Percentiles rank a stretch among this genome's conserved stretches.
Evolutionary conservation across 2,329 filamentous ascomycete genomes (phyloP).

Genomic region (Aspergillus sp.): DNA sequence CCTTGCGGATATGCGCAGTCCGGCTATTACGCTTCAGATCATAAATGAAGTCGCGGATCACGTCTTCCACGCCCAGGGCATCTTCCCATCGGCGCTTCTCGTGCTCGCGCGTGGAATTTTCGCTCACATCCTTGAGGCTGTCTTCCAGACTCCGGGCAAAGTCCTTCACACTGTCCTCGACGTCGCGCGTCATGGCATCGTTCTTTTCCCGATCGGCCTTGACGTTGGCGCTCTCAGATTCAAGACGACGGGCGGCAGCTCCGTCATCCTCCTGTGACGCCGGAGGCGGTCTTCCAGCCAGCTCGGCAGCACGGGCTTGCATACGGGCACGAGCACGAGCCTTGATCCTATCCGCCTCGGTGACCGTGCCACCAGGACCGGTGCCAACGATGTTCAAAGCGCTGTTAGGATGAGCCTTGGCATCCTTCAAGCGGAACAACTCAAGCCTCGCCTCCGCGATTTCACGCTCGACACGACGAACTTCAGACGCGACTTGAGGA

Average conservation of each 20-base stretch:
- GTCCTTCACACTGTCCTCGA: slow-evolving; percentile 91
- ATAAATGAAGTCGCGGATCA: slow-evolving; percentile 96
- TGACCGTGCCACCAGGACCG: slow-evolving; percentile 84
- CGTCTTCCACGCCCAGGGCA: slow-evolving; percentile 90
- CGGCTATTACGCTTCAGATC: slow-evolving; percentile 87
- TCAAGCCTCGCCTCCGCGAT: slow-evolving; percentile 91
- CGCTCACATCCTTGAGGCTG: slow-evolving; percentile 75
- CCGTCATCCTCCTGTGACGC: slow-evolving; percentile 68
- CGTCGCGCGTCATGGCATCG: slow-evolving; percentile 93
- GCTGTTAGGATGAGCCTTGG: slow-evolving; percentile 83
- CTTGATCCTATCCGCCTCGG: slow-evolving; percentile 91
- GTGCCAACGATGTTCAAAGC: slow-evolving; percentile 83
- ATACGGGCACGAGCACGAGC: slow-evolving; percentile 96
- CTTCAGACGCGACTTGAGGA: slow-evolving; percentile 87
- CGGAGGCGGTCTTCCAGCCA: slow-evolving; percentile 78
- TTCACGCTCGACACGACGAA: slow-evolving; percentile 83
- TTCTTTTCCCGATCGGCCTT: slow-evolving; percentile 88
- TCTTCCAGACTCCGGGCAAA: slow-evolving; percentile 84
- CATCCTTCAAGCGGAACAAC: slow-evolving; percentile 88
- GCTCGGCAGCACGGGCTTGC: slow-evolving; percentile 91
- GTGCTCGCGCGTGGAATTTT: slow-evolving; percentile 77
- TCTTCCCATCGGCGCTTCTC: slow-evolving; percentile 95
- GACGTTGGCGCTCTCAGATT: slow-evolving; percentile 80
- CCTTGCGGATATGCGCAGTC: slow-evolving; percentile 65
- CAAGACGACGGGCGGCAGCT: slow-evolving; percentile 78